Evolutionary conservation across 257 asterid genomes (phyloP), one percentile per base, ranked within the genome.

Genomic region (Leonotis leonurus): DNA sequence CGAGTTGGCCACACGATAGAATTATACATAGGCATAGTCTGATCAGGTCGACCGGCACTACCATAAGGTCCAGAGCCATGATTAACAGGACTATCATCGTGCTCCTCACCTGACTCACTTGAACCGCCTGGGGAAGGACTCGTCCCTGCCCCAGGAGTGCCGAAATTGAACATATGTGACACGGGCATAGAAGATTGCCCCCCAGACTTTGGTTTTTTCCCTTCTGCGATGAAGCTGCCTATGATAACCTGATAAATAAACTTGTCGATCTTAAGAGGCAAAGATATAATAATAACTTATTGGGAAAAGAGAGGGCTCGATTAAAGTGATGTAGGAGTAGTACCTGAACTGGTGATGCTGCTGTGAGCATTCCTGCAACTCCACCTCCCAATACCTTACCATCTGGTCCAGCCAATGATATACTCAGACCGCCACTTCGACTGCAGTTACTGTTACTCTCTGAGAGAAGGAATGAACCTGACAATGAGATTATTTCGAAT

Each of bases 311-410:
- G 21, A 18, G 41, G 3, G 37, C 13, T 2, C 3, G 22, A n/a
- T 14, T 6, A 10, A 41, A 9, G 25, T n/a, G 20, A 16, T 32
- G 33, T 24, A 21, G 37, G 53, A 25, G 60, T 3, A 5, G 24
- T 71, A 87, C 97, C 94, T 90, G 97, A 45, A 85, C 90, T 0
- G 84, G 77, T 12, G 96, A 68, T 29, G 95, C 96, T 45, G 97
- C 97, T 78, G 75, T 68, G 41, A 90, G 97, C 70, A 70, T 65
- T 62, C 96, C 97, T 10, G 90, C 92, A 64, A 90, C 95, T 68
- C 90, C 88, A 49, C 97, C 97, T 17, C 97, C 97, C 83, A 90
- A 71, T 25, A 90, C 97, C 67, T 83, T 76, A 22, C 96, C 96
- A 48, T 87, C 97, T 59, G 95, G 61, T 36, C 97, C 95, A 35